Evolutionary conservation across 495 filamentous ascomycete species (phyloP).

Genomic region (Tetracladium marchalianum): DNA sequence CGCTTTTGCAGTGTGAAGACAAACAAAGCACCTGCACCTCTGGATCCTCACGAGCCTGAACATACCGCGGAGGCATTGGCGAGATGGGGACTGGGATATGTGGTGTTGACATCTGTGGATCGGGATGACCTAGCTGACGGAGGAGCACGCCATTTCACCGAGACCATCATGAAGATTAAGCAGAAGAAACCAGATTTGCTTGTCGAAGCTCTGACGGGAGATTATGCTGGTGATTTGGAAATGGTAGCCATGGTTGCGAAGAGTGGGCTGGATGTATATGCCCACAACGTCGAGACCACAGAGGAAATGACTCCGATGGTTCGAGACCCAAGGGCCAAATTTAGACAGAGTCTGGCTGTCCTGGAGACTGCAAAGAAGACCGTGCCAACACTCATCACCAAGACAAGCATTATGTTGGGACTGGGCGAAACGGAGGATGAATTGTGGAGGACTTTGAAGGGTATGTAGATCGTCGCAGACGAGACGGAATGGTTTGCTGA

Average conservation of each 20-base stretch:
- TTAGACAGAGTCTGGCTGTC: slow-evolving; percentile 75
- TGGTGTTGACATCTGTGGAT: slow-evolving; percentile 88
- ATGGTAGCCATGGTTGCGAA: slow-evolving; percentile 73
- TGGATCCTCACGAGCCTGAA: slow-evolving; percentile 95
- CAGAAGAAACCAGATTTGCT: slow-evolving; percentile 73
- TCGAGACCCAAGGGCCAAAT: slow-evolving; percentile 81
- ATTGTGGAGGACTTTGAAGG: slow-evolving; percentile 66
- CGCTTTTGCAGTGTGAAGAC: slow-evolving; percentile 98
- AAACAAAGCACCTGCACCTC: slow-evolving; percentile 58
- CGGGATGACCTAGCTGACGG: slow-evolving; percentile 87
- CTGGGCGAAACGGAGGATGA: slow-evolving; percentile 90
- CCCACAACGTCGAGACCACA: slow-evolving; percentile 94
- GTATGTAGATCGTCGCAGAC: slow-evolving; percentile 22
- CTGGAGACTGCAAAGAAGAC: slow-evolving; percentile 73
- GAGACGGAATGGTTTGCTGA: slow-evolving; percentile 11
- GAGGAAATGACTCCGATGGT: slow-evolving; percentile 84
- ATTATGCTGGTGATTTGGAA: slow-evolving; percentile 73
- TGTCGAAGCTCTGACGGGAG: slow-evolving; percentile 92
- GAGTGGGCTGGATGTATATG: slow-evolving; percentile 91
- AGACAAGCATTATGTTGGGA: slow-evolving; percentile 95
- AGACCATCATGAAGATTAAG: slow-evolving; percentile 92
- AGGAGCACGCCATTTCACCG: slow-evolving; percentile 82
- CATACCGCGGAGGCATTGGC: slow-evolving; percentile 89
- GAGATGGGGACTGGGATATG: slow-evolving; percentile 91
- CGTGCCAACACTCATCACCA: slow-evolving; percentile 73